These are phyloP conservation scores for Teunomyces kruisii DNA, from an alignment of 805 yeast genomes.

Conservation along the genomic window DNA sequence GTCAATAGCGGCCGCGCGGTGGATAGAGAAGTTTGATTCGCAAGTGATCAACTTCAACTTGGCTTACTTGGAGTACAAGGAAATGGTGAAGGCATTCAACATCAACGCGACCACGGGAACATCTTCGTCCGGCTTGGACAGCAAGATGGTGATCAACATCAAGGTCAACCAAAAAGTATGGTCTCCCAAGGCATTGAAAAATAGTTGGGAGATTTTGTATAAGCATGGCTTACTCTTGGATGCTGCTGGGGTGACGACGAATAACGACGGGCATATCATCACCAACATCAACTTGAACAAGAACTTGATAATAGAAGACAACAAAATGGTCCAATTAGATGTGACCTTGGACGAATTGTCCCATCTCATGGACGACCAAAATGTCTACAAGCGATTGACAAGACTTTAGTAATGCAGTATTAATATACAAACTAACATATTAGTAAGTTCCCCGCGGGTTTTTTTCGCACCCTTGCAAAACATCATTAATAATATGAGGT, in stretches of 20 bases:
- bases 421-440: too few relatives aligned
- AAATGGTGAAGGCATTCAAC: slow-evolving; percentile 48
- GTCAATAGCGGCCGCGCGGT: slow-evolving; percentile 74
- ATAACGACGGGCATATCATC: slow-evolving; percentile 37
- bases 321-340: slow-evolving; percentile 52
- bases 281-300: slow-evolving; percentile 28
- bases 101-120: slow-evolving; percentile 34
- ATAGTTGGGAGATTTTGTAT: slow-evolving; percentile 73
- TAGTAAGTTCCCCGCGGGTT: too few relatives aligned
- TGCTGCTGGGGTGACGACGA: slow-evolving; percentile 41
- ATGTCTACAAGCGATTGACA: slow-evolving; percentile 21
- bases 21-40: slow-evolving; percentile 55
- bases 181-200: slow-evolving; percentile 59
- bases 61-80: slow-evolving; percentile 72
- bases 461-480: too few relatives aligned
- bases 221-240: slow-evolving; percentile 54
- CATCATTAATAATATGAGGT: too few relatives aligned
- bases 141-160: slow-evolving; percentile 30
- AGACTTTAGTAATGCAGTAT: slow-evolving; percentile 12
- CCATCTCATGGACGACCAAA: slow-evolving; percentile 22
- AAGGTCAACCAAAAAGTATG: slow-evolving; percentile 50
- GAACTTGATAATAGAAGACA: slow-evolving; percentile 39
- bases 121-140: slow-evolving; percentile 35
- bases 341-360: slow-evolving; percentile 52
- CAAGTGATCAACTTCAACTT: slow-evolving; percentile 72